phyloP scores from a whole-genome alignment of 805 yeast genomes.

The Wickerhamiella australiensis region DNA sequence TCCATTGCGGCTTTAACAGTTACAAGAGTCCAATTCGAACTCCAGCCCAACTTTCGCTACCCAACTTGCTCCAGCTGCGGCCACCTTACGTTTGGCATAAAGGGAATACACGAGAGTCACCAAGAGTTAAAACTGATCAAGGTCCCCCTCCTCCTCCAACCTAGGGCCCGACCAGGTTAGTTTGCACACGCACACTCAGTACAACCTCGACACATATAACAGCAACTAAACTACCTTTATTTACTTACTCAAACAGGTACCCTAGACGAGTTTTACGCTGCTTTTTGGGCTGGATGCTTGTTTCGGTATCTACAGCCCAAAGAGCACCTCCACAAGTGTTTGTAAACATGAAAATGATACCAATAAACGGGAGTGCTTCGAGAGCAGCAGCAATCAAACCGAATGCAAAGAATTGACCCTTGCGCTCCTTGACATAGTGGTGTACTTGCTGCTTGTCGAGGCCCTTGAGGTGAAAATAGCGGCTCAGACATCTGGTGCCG shows the following conservation, averaged over 20 bases:
- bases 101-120: too few relatives aligned
- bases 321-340: slow-evolving; percentile 31
- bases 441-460: slow-evolving; percentile 34
- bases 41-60: too few relatives aligned
- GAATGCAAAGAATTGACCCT: slow-evolving; percentile 27
- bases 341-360: slow-evolving; percentile 28
- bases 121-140: too few relatives aligned
- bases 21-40: too few relatives aligned
- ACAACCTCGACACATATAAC: too few relatives aligned
- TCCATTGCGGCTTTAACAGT: too few relatives aligned
- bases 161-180: too few relatives aligned
- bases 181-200: too few relatives aligned
- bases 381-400: slow-evolving; percentile 29
- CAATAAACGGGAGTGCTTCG: slow-evolving; percentile 29
- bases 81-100: too few relatives aligned
- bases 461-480: slow-evolving; percentile 49
- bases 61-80: too few relatives aligned
- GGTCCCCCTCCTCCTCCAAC: too few relatives aligned
- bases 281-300: slow-evolving; percentile 3
- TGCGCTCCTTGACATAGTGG: slow-evolving; percentile 21
- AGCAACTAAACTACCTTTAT: not conserved
- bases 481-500: slow-evolving; percentile 40
- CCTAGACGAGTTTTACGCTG: slow-evolving; percentile 12
- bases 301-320: slow-evolving; percentile 29
- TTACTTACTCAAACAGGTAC: slow-evolving; percentile 1